Evolutionary conservation across 75 land plant species (phyloP).

Genomic region (Adiantum capillusveneris): DNA sequence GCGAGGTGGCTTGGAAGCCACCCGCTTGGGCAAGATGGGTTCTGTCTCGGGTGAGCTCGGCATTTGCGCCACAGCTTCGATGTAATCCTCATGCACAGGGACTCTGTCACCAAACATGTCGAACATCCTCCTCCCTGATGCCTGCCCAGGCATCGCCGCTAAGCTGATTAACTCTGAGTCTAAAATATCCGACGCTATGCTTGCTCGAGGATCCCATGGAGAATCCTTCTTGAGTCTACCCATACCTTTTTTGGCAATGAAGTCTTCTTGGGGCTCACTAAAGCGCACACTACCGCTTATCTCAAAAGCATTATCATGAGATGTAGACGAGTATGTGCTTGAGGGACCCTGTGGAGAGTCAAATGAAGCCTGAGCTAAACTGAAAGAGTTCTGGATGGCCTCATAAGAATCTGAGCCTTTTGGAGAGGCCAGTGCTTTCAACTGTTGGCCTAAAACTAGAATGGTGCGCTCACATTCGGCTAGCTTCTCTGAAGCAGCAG

Average conservation of each 20-base stretch:
- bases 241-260: no score
- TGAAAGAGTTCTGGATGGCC: neutral
- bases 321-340: no score
- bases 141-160: neutral
- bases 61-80: neutral
- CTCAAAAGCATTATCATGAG: no score
- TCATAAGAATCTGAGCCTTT: constrained; percentile 17
- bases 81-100: constrained; percentile 2
- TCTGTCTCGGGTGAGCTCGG: neutral
- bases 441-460: constrained; percentile 69
- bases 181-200: neutral
- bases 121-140: neutral
- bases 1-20: constrained; percentile 12
- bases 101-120: neutral
- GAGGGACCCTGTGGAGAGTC: no score
- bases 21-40: neutral
- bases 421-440: constrained; percentile 65
- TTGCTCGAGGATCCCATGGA: neutral
- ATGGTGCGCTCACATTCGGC: constrained; percentile 89
- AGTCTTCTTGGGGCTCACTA: no score
- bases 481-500: constrained; percentile 64
- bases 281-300: no score
- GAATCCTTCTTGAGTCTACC: neutral
- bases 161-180: neutral
- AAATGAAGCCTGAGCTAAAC: neutral